Base-by-base conservation (phyloP, 768 basidiomycete species). In the Russula brevipes region DNA sequence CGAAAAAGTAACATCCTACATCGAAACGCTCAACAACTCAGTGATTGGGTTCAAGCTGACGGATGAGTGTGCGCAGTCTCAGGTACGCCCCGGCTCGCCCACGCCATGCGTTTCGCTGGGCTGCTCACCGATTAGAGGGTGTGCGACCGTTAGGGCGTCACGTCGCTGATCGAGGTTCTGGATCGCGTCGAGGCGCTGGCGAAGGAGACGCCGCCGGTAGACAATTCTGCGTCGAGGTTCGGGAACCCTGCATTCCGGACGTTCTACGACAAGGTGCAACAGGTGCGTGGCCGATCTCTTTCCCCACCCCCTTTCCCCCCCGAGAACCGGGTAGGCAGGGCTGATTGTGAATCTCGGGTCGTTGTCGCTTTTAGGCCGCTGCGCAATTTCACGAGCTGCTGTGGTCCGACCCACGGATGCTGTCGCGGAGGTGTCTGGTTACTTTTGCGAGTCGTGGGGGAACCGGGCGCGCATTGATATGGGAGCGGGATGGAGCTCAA, bases 401-500 rank as follows among this genome's bases (percentile, higher is more conserved):
- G 9, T 85, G 0, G 78, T 79, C 6, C 72, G 94, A 2, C 83
- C 87, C 0, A 53, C 70, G 2, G 83, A 83, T 4, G 81, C 85
- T 0, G 79, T 85, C 4, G 71, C 77, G 5, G 96, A 98, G 71
- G 74, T 97, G 4, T 82, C 86, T 2, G 80, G 78, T 0, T 99
- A 98, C 72, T 89, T 98, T 70, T 76, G 79, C 42, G 91, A 95
- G 71, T 76, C 87, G 16, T 98, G 95, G 95, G 97, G 97, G 0
- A 97, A 90, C 73, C 78, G 89, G 35, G 84, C 88, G 53, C 80
- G 97, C 9, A 94, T 99, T 58, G 97, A 99, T 99, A 99, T 74
- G 97, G 97, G n/a, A 97, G 94, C 69, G 97, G 97, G 14, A 98
- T 98, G 96, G 97, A 99, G 72, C 80, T 98, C 49, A 96, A 98